These are phyloP conservation scores for Antrodiella citrinella DNA, from an alignment of 768 basidiomycete species.

Conservation along the genomic window DNA sequence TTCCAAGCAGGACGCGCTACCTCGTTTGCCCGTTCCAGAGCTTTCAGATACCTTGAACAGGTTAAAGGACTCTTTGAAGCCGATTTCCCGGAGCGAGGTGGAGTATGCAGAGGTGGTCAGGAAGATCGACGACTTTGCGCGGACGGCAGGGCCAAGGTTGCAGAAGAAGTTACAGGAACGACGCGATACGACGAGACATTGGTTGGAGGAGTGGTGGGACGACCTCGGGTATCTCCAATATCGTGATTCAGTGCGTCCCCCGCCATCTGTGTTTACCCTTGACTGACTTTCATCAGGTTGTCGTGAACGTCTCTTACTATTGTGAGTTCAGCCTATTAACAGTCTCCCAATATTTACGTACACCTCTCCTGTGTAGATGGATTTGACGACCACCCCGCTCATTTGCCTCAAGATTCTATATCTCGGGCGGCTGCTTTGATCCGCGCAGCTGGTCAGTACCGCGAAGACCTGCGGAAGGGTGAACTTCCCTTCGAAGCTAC, in stretches of 20 bases:
- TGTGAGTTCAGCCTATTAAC: slow-evolving; percentile 35
- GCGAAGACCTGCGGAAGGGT: slow-evolving; percentile 60
- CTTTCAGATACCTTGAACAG: slow-evolving; percentile 57
- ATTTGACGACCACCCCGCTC: slow-evolving; percentile 57
- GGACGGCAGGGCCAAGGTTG: slow-evolving; percentile 34
- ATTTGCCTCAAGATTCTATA: slow-evolving; percentile 48
- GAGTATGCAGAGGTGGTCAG: slow-evolving; percentile 47
- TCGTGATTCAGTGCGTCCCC: slow-evolving; percentile 76
- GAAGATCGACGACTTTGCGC: slow-evolving; percentile 64
- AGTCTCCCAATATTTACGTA: not conserved
- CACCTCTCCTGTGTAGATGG: slow-evolving; percentile 46
- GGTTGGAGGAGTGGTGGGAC: slow-evolving; percentile 97
- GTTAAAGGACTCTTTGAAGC: slow-evolving; percentile 63
- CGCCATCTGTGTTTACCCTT: not conserved
- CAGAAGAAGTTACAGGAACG: slow-evolving; percentile 57
- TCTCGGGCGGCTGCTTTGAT: slow-evolving; percentile 67
- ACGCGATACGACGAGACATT: slow-evolving; percentile 51
- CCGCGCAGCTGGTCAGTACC: slow-evolving; percentile 66
- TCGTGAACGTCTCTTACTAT: slow-evolving; percentile 92
- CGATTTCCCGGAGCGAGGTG: slow-evolving; percentile 57
- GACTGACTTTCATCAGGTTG: slow-evolving; percentile 39
- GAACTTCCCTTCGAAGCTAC: slow-evolving; percentile 54
- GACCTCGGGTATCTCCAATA: slow-evolving; percentile 75
- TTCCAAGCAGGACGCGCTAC: slow-evolving; percentile 53
- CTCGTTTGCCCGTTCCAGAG: slow-evolving; percentile 67